A percentile compares a stretch with the other conserved stretches of the same genome.
phyloP scores from a whole-genome alignment of 2,329 filamentous ascomycete species.

The Trichophyton rubrum region DNA sequence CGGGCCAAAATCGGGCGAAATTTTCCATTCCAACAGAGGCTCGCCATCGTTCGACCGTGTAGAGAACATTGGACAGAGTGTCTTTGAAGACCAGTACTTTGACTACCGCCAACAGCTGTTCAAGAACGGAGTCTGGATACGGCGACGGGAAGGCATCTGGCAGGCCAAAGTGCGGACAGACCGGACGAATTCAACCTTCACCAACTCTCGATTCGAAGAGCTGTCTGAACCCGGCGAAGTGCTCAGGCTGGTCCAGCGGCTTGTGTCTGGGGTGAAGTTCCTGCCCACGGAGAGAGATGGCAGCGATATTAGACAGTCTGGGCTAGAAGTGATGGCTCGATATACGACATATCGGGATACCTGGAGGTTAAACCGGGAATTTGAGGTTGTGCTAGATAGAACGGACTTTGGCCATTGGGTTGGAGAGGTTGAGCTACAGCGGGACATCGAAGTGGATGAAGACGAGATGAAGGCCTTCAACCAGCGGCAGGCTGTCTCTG shows the following conservation, averaged over 20 bases:
- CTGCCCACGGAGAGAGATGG: slow-evolving; percentile 8
- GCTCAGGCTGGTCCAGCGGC: slow-evolving; percentile 7
- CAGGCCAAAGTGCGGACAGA: slow-evolving; percentile 17
- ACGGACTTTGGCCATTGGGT: slow-evolving; percentile 24
- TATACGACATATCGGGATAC: slow-evolving; percentile 19
- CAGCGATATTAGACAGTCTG: slow-evolving; percentile 1
- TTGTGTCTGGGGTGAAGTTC: not conserved
- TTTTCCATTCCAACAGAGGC: slow-evolving; percentile 13
- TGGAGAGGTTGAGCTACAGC: slow-evolving; percentile 24
- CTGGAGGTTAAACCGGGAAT: slow-evolving; percentile 19
- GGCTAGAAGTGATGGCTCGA: slow-evolving; percentile 17
- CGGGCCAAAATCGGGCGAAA: slow-evolving; percentile 8
- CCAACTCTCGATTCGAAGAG: slow-evolving; percentile 20
- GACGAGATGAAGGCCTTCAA: slow-evolving; percentile 3
- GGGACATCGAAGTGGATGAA: slow-evolving; percentile 7
- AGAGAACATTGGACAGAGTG: slow-evolving; percentile 11
- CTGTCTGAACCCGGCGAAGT: slow-evolving; percentile 14
- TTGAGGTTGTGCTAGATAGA: slow-evolving; percentile 20
- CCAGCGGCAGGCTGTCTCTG: slow-evolving; percentile 4
- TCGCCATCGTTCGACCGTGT: slow-evolving; percentile 14
- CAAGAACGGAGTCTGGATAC: slow-evolving; percentile 18
- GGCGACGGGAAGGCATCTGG: slow-evolving; percentile 18
- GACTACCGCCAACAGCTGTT: slow-evolving; percentile 16
- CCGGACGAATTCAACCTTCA: slow-evolving; percentile 9
- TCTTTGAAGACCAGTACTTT: slow-evolving; percentile 21